These are phyloP conservation scores for Gaertneriomyces semiglobifer DNA, from an alignment of 192 early-diverging fungal species.

Conservation along the genomic window DNA sequence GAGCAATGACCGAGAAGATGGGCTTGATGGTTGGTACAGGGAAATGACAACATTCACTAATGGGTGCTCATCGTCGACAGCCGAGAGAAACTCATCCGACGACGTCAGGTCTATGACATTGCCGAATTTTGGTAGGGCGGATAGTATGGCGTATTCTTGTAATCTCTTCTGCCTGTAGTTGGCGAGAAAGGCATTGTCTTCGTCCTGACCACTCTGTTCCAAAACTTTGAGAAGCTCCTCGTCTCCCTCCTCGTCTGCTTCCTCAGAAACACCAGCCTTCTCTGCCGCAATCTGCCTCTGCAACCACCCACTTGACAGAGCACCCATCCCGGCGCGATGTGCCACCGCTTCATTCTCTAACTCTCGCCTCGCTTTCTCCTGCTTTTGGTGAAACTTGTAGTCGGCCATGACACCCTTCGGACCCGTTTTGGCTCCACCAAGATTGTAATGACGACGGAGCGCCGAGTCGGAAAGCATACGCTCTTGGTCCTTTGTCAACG, in stretches of 20 bases:
- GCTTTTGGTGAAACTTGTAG: slow-evolving; percentile 49
- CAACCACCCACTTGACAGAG: slow-evolving; percentile 48
- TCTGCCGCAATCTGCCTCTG: slow-evolving; percentile 46
- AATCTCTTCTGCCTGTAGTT: slow-evolving; percentile 36
- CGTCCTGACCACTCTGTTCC: slow-evolving; percentile 26
- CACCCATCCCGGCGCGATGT: slow-evolving; percentile 26
- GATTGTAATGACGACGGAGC: slow-evolving; percentile 35
- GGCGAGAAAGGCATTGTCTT: slow-evolving; percentile 41
- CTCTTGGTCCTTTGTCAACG: slow-evolving; percentile 7
- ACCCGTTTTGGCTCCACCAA: slow-evolving; percentile 52
- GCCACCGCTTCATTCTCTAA: slow-evolving; percentile 11
- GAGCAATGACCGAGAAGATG: slow-evolving; percentile 73
- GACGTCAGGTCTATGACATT: slow-evolving; percentile 31
- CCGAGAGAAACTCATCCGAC: slow-evolving; percentile 41
- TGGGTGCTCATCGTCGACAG: slow-evolving; percentile 42
- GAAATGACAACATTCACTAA: slow-evolving; percentile 45
- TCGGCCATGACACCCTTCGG: slow-evolving; percentile 58
- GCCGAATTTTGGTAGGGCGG: slow-evolving; percentile 28
- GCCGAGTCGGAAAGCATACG: slow-evolving; percentile 29
- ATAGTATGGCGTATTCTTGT: slow-evolving; percentile 20
- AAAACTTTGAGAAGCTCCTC: slow-evolving; percentile 35
- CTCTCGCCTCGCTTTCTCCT: slow-evolving; percentile 43
- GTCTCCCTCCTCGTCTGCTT: slow-evolving; percentile 27
- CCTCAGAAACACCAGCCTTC: slow-evolving; percentile 25
- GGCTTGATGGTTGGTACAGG: slow-evolving; percentile 42